phyloP scores from a whole-genome alignment of 1,284 basidiomycete genomes.

The Fistulinella cinereoalba region DNA sequence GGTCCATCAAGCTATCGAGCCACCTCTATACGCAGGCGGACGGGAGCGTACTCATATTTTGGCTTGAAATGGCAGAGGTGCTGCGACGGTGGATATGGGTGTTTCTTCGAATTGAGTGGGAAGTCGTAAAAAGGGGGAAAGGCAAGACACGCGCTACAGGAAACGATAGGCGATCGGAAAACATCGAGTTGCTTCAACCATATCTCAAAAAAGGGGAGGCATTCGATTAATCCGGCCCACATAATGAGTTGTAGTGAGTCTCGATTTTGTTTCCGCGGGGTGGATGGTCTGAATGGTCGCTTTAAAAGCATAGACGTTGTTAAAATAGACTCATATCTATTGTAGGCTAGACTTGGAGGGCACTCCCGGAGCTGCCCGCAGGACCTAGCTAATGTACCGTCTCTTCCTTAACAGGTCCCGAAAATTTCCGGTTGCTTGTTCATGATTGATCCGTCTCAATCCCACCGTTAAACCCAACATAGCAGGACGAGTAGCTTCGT shows the following conservation, averaged over 20 bases:
- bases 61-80: slow-evolving; percentile 89
- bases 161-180: slow-evolving; percentile 7
- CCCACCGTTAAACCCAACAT: background rate
- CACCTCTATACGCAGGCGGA: slow-evolving; percentile 85
- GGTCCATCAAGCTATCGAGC: slow-evolving; percentile 89
- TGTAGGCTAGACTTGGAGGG: no score
- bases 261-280: background rate
- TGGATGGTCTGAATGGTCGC: slow-evolving; percentile 1
- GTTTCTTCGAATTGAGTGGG: slow-evolving; percentile 95
- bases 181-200: slow-evolving; percentile 16
- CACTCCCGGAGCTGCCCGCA: slow-evolving; percentile 2
- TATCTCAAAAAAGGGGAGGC: slow-evolving; percentile 13
- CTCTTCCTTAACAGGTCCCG: slow-evolving; percentile 7
- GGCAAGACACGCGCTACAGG: slow-evolving; percentile 14
- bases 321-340: slow-evolving; percentile 3
- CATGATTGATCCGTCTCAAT: background rate
- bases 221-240: slow-evolving; percentile 13
- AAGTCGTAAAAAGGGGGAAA: slow-evolving; percentile 61
- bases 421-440: slow-evolving; percentile 9
- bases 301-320: slow-evolving; percentile 11
- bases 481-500: slow-evolving; percentile 4
- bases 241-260: slow-evolving; percentile 9
- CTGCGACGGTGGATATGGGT: slow-evolving; percentile 95
- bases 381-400: background rate
- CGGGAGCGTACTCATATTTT: slow-evolving; percentile 82